phyloP scores from a whole-genome alignment of 169 alveolate genomes.

The Eimeria tenella region DNA sequence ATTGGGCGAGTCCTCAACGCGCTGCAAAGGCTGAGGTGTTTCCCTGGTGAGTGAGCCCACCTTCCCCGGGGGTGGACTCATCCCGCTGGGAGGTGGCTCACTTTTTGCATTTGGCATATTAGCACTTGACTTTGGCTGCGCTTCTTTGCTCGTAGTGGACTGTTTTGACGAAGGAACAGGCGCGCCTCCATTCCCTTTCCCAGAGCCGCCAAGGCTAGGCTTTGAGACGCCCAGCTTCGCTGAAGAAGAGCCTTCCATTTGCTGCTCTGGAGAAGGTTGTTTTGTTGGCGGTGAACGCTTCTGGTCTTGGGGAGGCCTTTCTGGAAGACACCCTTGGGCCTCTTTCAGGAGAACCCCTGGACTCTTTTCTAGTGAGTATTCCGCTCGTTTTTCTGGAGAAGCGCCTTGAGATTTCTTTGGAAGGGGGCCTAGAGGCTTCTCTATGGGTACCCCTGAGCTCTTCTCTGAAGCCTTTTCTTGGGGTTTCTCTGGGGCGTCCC shows the following conservation, averaged over 20 bases:
- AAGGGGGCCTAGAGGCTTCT: background rate
- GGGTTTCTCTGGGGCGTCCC: conserved; percentile 30
- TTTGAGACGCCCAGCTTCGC: background rate
- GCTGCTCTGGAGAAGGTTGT: background rate
- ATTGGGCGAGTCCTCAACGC: no score
- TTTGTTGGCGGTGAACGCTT: background rate
- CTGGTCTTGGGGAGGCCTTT: background rate
- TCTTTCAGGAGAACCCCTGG: background rate
- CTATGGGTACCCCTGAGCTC: background rate
- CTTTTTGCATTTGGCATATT: no score
- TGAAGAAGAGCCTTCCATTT: background rate
- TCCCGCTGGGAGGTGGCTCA: no score
- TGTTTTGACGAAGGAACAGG: background rate
- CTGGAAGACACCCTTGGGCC: background rate
- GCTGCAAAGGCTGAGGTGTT: no score
- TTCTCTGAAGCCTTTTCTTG: background rate
- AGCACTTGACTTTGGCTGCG: no score
- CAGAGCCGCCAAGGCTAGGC: background rate
- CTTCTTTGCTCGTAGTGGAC: no score
- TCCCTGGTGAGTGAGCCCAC: no score
- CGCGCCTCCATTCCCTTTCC: background rate
- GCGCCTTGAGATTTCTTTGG: conserved; percentile 19
- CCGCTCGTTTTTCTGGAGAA: background rate
- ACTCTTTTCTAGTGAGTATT: background rate
- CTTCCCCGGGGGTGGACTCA: no score